Percentiles rank a stretch among this genome's conserved stretches.
Evolutionary conservation across 2,329 filamentous ascomycete genomes (phyloP).

Genomic region (Fusarium secorum): DNA sequence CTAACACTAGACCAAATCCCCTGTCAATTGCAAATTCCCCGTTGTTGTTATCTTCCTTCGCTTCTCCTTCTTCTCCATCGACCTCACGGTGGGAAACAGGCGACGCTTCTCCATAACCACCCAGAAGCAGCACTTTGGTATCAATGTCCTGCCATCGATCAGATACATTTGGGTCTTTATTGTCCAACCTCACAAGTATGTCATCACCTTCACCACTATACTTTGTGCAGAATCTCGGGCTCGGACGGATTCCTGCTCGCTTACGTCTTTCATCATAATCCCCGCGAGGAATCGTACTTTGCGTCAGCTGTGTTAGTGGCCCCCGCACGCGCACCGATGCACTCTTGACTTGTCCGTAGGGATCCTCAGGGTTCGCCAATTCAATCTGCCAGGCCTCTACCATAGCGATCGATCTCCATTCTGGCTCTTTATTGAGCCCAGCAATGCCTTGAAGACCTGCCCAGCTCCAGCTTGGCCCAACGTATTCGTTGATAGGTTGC

Average conservation of each 20-base stretch:
- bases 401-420: fast-evolving
- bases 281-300: fast-evolving
- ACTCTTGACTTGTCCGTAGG: neutral
- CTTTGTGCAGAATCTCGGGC: fast-evolving
- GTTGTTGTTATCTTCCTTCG: fast-evolving
- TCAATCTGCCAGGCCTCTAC: fast-evolving
- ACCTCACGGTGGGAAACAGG: fast-evolving
- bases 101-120: fast-evolving
- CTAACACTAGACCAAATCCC: fast-evolving
- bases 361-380: neutral
- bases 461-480: neutral
- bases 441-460: fast-evolving
- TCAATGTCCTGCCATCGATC: neutral
- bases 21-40: fast-evolving
- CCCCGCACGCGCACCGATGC: fast-evolving
- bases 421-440: fast-evolving
- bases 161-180: fast-evolving
- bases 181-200: fast-evolving
- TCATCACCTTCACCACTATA: fast-evolving
- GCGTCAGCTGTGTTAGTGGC: fast-evolving
- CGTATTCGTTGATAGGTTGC: neutral
- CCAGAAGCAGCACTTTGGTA: neutral
- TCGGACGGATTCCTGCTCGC: fast-evolving
- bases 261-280: fast-evolving
- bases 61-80: fast-evolving